Evolutionary conservation across 2,329 filamentous ascomycete species (phyloP).

Genomic region (Pezicula carpinea): DNA sequence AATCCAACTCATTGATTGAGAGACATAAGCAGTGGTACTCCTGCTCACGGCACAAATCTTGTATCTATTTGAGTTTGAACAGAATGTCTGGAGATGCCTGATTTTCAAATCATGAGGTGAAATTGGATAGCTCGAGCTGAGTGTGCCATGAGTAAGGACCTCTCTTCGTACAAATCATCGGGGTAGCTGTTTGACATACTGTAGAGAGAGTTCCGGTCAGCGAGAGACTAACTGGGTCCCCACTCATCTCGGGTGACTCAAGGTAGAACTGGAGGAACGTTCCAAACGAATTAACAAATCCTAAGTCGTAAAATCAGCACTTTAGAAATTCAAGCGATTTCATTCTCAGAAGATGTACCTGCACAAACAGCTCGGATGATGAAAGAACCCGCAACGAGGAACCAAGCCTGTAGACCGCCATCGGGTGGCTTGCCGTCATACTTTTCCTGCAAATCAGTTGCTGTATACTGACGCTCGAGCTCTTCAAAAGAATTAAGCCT

Average conservation of each 20-base stretch:
- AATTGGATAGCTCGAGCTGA: too few relatives aligned
- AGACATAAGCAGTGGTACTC: too few relatives aligned
- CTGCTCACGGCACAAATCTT: too few relatives aligned
- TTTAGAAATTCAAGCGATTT: background rate
- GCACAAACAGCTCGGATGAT: background rate
- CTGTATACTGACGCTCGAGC: too few relatives aligned
- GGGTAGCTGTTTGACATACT: background rate
- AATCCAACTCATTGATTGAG: too few relatives aligned
- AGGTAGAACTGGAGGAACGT: background rate
- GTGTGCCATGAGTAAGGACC: too few relatives aligned
- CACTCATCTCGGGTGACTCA: background rate
- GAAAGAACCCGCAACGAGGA: conserved; percentile 39
- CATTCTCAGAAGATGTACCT: background rate
- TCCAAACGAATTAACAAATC: background rate
- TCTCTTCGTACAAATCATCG: too few relatives aligned
- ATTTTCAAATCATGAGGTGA: too few relatives aligned
- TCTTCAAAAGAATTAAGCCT: too few relatives aligned
- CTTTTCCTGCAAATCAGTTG: too few relatives aligned
- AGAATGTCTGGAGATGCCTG: background rate
- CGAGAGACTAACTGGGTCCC: background rate
- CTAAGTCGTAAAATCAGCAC: background rate
- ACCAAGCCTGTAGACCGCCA: conserved; percentile 50
- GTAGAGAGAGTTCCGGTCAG: background rate
- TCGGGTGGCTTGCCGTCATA: too few relatives aligned
- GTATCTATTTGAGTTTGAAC: background rate